Evolutionary conservation across 768 basidiomycete genomes (phyloP).

Genomic region (Gloeopeniophorella convolvens): DNA sequence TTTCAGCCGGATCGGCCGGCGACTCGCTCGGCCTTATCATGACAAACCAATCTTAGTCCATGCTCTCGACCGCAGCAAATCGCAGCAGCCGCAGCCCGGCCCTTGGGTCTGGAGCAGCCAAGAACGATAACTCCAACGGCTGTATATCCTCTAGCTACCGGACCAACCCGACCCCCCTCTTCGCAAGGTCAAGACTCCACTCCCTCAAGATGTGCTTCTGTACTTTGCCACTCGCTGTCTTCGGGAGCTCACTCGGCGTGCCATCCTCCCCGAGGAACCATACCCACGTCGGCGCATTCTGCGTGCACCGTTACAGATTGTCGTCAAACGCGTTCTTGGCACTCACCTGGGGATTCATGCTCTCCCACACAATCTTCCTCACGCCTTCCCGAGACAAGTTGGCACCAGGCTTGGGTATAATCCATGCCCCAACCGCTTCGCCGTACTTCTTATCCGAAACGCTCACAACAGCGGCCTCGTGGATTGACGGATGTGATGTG

Average conservation of each 20-base stretch:
- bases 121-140: too few species aligned
- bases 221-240: constrained; percentile 84
- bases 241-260: constrained; percentile 53
- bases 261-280: constrained; percentile 76
- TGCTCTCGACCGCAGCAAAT: too few species aligned
- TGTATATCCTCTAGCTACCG: neutral
- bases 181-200: constrained; percentile 56
- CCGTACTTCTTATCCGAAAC: constrained; percentile 65
- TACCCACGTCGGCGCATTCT: constrained; percentile 79
- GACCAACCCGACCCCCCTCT: constrained; percentile 36
- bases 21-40: too few species aligned
- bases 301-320: constrained; percentile 1
- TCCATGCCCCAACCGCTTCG: constrained; percentile 79
- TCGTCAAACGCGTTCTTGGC: neutral
- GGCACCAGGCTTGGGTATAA: constrained; percentile 36
- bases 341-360: constrained; percentile 76
- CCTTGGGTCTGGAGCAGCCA: too few species aligned
- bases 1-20: too few species aligned
- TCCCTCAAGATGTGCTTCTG: constrained; percentile 71
- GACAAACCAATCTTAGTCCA: too few species aligned
- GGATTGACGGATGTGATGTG: constrained; percentile 46
- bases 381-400: constrained; percentile 45
- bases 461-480: constrained; percentile 67
- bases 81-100: too few species aligned
- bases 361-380: constrained; percentile 42